A percentile compares a stretch with the other conserved stretches of the same genome.
Conservation (phyloP, 1,284 basidiomycete species). For the Melanopsichium pennsylvanicum region DNA sequence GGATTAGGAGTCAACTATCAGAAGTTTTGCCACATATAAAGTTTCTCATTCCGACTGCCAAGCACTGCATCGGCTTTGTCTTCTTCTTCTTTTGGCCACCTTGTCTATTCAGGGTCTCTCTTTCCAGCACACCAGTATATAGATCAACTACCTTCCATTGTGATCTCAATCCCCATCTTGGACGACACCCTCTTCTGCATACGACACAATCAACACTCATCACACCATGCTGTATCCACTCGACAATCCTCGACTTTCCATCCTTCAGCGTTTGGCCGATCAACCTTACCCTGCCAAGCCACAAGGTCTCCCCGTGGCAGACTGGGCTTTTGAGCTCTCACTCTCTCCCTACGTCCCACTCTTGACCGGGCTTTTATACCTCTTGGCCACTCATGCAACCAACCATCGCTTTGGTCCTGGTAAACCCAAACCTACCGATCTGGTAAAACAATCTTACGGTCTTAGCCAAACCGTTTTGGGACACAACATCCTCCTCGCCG, state of each 20-base stretch:
- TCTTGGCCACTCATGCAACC: constrained; percentile 42
- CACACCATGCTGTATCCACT: constrained; percentile 36
- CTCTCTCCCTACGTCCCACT: constrained; percentile 42
- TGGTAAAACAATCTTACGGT: constrained; percentile 45
- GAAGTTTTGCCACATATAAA: too few species aligned
- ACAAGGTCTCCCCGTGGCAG: constrained; percentile 35
- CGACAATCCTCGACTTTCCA: constrained; percentile 40
- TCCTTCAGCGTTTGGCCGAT: constrained; percentile 22
- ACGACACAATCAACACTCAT: background rate
- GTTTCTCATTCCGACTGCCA: too few species aligned
- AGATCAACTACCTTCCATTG: too few species aligned
- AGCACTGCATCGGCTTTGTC: too few species aligned
- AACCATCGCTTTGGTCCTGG: constrained; percentile 42
- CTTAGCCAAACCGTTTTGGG: constrained; percentile 50
- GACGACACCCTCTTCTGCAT: background rate
- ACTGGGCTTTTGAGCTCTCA: constrained; percentile 44
- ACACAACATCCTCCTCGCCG: constrained; percentile 64
- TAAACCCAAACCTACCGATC: constrained; percentile 46
- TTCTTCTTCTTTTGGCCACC: too few species aligned
- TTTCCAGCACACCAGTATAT: too few species aligned
- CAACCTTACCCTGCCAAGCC: constrained; percentile 52
- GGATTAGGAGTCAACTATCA: too few species aligned
- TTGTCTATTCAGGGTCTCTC: too few species aligned
- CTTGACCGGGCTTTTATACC: constrained; percentile 37
- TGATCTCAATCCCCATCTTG: too few species aligned